Base-by-base conservation (phyloP, 2,329 filamentous ascomycete species). In the Podosphaera leucotricha region DNA sequence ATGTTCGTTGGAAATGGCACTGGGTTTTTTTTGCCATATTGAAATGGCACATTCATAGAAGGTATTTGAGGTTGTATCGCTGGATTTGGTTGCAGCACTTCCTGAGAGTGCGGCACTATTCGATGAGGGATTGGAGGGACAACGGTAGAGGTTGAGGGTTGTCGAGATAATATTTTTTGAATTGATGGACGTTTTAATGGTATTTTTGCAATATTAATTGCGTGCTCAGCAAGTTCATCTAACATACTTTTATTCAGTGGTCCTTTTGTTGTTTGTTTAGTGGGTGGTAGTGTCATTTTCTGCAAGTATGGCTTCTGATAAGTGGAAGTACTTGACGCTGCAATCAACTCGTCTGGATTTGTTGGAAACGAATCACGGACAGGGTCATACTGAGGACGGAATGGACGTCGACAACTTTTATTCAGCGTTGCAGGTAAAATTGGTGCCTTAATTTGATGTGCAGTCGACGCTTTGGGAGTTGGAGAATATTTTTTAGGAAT, bases 321-420 rank as follows among this genome's bases (percentile, higher is more conserved):
- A 16, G 15, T 16, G 13, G 20, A 38, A 38, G n/a, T 20, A 20
- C 18, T 38, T 19, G 37, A 38, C 15, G 18, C 4, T 20, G 37
- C 20, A 20, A 22, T 11, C 2, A 38, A 38, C 8, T 21, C n/a
- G 7, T 49, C 46, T 6, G 45, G 30, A 39, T 43, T 46, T 35
- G 46, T 47, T 40, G 43, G 39, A 26, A 48, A 47, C 6, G 38
- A 39, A 38, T 53, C 50, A 8, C 49, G 45, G 19, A 53, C 53
- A 28, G 53, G 52, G 37, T 53, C 52, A 28, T 54, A 54, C 6
- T 43, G 41, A 43, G 19, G 26, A 33, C 41, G 28, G 18, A 28
- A 43, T 35, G 24, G 24, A 47, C 48, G n/a, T 41, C 43, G 36
- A 44, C 44, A 43, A 46, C 41, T 15, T 15, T 36, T 22, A 44